Evolutionary conservation across 768 basidiomycete genomes (phyloP).

Genomic region (Obba rivulosa): DNA sequence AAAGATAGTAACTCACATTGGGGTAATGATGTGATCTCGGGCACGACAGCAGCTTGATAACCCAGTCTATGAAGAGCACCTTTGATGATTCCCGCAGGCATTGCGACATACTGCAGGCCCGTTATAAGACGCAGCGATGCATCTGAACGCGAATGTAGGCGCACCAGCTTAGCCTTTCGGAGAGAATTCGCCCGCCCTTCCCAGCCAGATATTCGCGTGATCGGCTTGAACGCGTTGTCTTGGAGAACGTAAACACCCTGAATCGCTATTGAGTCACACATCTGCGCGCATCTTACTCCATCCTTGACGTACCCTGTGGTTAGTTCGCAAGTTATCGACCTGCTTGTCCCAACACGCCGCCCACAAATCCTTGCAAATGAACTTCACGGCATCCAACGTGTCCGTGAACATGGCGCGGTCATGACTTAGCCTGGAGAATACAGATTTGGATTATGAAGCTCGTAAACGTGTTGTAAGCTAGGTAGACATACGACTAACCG

Average conservation of each 20-base stretch:
- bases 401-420: conserved; percentile 73
- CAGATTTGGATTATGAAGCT: background rate
- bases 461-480: background rate
- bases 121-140: background rate
- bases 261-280: background rate
- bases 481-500: conserved; percentile 42
- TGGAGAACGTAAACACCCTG: conserved; percentile 93
- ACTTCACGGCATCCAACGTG: conserved; percentile 88
- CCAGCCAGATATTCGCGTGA: conserved; percentile 76
- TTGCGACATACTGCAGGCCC: conserved; percentile 61
- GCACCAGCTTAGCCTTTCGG: conserved; percentile 64
- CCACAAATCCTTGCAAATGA: conserved; percentile 97
- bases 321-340: conserved; percentile 92
- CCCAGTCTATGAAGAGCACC: conserved; percentile 80
- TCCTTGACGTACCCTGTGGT: conserved; percentile 69
- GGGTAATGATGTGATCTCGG: conserved; percentile 77
- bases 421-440: conserved; percentile 56
- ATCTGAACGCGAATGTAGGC: conserved; percentile 14
- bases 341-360: conserved; percentile 89
- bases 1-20: conserved; percentile 55
- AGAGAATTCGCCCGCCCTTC: conserved; percentile 71
- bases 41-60: conserved; percentile 63
- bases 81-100: conserved; percentile 79
- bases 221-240: conserved; percentile 86
- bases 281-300: background rate